Conservation (phyloP, 1,284 basidiomycete species). For the Meripilus lineatus region DNA sequence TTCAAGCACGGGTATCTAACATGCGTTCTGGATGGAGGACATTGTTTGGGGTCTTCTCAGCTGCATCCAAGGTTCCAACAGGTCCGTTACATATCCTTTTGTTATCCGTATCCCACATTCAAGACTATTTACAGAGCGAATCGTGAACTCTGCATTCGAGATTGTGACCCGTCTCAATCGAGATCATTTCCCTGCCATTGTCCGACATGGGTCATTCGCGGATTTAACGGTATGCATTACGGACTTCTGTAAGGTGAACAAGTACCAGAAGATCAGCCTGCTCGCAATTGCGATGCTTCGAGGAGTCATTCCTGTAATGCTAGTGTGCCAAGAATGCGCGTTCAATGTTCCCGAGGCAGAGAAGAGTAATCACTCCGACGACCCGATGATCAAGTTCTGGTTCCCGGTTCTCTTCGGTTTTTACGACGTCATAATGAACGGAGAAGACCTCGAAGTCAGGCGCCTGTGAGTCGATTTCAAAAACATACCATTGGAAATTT, state of each 20-base stretch:
- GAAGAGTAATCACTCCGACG: slow-evolving; percentile 49
- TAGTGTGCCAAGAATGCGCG: slow-evolving; percentile 79
- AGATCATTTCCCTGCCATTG: slow-evolving; percentile 88
- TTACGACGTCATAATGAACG: slow-evolving; percentile 99
- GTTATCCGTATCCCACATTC: slow-evolving; percentile 3
- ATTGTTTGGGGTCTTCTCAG: slow-evolving; percentile 98
- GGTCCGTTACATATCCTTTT: slow-evolving; percentile 41
- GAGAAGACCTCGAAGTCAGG: slow-evolving; percentile 97
- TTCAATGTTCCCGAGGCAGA: slow-evolving; percentile 39
- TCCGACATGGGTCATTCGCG: slow-evolving; percentile 91
- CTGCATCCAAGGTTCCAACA: slow-evolving; percentile 91
- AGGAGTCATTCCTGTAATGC: slow-evolving; percentile 88
- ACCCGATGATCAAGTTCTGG: slow-evolving; percentile 94
- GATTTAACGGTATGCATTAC: slow-evolving; percentile 97
- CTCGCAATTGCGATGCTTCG: slow-evolving; percentile 96
- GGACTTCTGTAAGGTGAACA: slow-evolving; percentile 98
- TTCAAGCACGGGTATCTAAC: slow-evolving; percentile 92
- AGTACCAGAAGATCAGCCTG: slow-evolving; percentile 97
- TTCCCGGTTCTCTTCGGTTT: slow-evolving; percentile 95
- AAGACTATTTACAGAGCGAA: slow-evolving; percentile 61
- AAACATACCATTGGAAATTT: not conserved
- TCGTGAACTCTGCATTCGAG: slow-evolving; percentile 94
- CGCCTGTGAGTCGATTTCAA: slow-evolving; percentile 63
- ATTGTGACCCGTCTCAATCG: slow-evolving; percentile 90
- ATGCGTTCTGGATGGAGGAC: slow-evolving; percentile 98